Evolutionary conservation across 768 basidiomycete species (phyloP).

Genomic region (Tylopilus sp.): DNA sequence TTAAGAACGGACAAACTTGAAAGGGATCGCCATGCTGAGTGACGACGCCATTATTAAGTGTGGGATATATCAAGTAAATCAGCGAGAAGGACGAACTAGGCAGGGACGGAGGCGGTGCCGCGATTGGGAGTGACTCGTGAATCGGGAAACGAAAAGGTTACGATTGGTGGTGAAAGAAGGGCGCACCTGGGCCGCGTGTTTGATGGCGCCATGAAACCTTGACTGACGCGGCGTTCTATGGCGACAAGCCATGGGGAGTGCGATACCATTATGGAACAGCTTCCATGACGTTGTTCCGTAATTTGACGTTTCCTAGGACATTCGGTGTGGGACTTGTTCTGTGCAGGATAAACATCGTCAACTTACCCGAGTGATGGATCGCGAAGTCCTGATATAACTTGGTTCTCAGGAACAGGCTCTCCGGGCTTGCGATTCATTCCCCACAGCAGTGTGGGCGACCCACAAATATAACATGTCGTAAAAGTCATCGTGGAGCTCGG

Average conservation of each 20-base stretch:
- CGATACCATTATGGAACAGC: constrained; percentile 25
- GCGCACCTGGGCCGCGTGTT: constrained; percentile 32
- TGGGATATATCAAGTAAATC: constrained; percentile 35
- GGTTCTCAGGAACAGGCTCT: constrained; percentile 15
- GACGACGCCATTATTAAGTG: constrained; percentile 10
- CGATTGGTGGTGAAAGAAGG: constrained; percentile 20
- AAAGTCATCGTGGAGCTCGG: constrained; percentile 23
- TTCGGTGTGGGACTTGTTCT: neutral
- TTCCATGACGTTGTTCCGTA: constrained; percentile 26
- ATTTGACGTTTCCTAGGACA: constrained; percentile 24
- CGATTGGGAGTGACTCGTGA: constrained; percentile 15
- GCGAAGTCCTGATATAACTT: constrained; percentile 12
- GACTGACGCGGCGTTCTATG: constrained; percentile 29
- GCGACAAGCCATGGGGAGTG: constrained; percentile 23
- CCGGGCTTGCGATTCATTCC: constrained; percentile 5
- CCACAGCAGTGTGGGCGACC: constrained; percentile 14
- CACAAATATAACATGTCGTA: constrained; percentile 21
- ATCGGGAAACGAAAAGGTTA: constrained; percentile 22
- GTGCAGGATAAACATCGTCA: constrained; percentile 10
- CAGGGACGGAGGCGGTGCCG: constrained; percentile 25
- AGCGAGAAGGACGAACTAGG: constrained; percentile 13
- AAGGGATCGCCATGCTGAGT: constrained; percentile 20
- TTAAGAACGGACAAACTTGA: constrained; percentile 27
- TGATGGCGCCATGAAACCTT: constrained; percentile 35
- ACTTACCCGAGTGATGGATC: constrained; percentile 7